phyloP scores from a whole-genome alignment of 805 yeast species.

The Ogataea henricii region DNA sequence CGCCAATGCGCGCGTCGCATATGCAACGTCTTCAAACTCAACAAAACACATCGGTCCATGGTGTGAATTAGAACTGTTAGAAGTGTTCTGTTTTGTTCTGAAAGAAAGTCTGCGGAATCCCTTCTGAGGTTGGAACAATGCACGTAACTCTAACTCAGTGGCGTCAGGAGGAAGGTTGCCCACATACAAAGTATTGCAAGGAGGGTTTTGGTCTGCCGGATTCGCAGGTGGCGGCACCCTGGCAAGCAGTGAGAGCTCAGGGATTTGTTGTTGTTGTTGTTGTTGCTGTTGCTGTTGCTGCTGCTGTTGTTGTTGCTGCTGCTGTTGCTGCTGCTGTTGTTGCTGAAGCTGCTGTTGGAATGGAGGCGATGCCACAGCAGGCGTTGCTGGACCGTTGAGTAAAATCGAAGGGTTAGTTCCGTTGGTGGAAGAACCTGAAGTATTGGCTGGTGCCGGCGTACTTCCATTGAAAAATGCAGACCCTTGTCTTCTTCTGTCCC shows the following conservation, averaged over 20 bases:
- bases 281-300: conserved; percentile 24
- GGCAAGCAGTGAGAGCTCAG: conserved; percentile 72
- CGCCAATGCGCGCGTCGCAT: conserved; percentile 91
- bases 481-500: conserved; percentile 57
- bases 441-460: conserved; percentile 7
- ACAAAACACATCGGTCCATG: conserved; percentile 99
- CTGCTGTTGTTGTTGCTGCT: conserved; percentile 22
- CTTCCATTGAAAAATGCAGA: conserved; percentile 50
- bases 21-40: conserved; percentile 93
- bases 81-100: conserved; percentile 61
- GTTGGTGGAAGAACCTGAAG: conserved; percentile 10
- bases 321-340: conserved; percentile 17
- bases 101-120: conserved; percentile 93
- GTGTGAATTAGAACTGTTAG: conserved; percentile 40
- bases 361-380: conserved; percentile 27
- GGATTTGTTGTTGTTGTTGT: conserved; percentile 35
- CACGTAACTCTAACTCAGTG: conserved; percentile 86
- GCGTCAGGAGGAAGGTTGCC: conserved; percentile 98
- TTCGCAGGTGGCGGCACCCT: conserved; percentile 91
- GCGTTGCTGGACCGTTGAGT: conserved; percentile 20
- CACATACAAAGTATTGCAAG: conserved; percentile 94
- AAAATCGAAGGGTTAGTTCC: conserved; percentile 21
- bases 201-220: conserved; percentile 99
- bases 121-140: conserved; percentile 81
- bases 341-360: conserved; percentile 27